A percentile compares a stretch with the other conserved stretches of the same genome.
These are phyloP conservation scores for Fusarium camptoceras DNA, from an alignment of 2,329 filamentous ascomycete genomes.

Conservation along the genomic window DNA sequence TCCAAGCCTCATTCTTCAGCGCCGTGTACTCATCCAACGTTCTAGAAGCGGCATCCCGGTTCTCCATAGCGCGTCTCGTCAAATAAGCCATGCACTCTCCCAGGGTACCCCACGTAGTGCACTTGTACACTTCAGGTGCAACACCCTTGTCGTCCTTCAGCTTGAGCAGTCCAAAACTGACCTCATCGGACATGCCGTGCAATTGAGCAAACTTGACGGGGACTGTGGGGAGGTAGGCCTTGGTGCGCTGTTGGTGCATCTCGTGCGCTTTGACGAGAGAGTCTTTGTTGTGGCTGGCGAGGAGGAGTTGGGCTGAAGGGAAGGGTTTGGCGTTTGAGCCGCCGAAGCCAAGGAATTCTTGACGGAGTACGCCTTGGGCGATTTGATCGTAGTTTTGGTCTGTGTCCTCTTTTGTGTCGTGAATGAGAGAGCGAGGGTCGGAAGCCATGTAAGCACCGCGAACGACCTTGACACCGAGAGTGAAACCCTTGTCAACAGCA, in stretches of 20 bases:
- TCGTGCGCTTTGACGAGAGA: conserved; percentile 57
- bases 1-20: conserved; percentile 47
- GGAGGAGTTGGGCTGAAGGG: conserved; percentile 60
- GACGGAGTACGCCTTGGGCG: conserved; percentile 59
- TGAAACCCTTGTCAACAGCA: conserved; percentile 61
- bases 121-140: conserved; percentile 54
- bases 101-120: conserved; percentile 55
- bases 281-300: conserved; percentile 65
- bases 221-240: conserved; percentile 49
- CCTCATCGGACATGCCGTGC: conserved; percentile 69
- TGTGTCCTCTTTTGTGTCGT: conserved; percentile 64
- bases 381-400: conserved; percentile 64
- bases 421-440: conserved; percentile 63
- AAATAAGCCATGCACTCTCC: conserved; percentile 55
- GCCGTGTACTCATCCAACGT: conserved; percentile 49
- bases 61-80: conserved; percentile 53
- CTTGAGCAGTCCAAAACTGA: conserved; percentile 62
- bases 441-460: conserved; percentile 66
- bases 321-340: conserved; percentile 54
- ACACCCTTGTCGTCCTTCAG: conserved; percentile 43
- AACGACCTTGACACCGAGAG: conserved; percentile 67
- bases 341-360: conserved; percentile 56
- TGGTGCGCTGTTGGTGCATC: conserved; percentile 57
- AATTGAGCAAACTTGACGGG: conserved; percentile 64
- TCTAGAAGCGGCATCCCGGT: conserved; percentile 52